Conservation (phyloP, 805 yeast genomes). For the Cyberlindnera xylosilytica region DNA sequence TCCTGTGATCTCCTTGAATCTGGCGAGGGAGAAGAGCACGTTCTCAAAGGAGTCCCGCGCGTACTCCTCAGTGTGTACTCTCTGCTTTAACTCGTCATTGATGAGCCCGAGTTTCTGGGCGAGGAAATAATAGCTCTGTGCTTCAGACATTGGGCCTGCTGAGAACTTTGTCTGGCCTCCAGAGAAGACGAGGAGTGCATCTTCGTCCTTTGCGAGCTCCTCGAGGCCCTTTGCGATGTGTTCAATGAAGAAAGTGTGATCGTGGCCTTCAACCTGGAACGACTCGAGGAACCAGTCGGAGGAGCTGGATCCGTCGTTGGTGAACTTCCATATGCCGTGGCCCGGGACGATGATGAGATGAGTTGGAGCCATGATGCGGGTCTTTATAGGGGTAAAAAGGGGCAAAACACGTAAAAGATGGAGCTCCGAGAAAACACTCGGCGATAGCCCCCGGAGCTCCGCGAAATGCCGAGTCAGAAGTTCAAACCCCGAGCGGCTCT, state of each 20-base stretch:
- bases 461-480: too few relatives aligned
- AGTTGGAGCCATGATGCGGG: not conserved
- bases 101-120: constrained; percentile 32
- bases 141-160: constrained; percentile 58
- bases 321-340: constrained; percentile 57
- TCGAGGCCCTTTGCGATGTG: constrained; percentile 51
- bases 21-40: constrained; percentile 55
- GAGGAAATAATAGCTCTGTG: constrained; percentile 51
- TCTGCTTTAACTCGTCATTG: constrained; percentile 6
- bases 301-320: constrained; percentile 42
- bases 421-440: too few relatives aligned
- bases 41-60: constrained; percentile 83
- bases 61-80: constrained; percentile 57
- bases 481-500: too few relatives aligned
- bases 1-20: constrained; percentile 45
- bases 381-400: not conserved
- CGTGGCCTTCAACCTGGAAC: constrained; percentile 68
- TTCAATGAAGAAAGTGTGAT: constrained; percentile 60
- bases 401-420: too few relatives aligned
- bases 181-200: constrained; percentile 41
- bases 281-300: constrained; percentile 66
- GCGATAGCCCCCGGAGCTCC: too few relatives aligned
- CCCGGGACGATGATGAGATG: constrained; percentile 53
- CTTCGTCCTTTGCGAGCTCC: constrained; percentile 29
- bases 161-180: constrained; percentile 72